Evolutionary conservation across 2,329 filamentous ascomycete genomes (phyloP).

Genomic region (Botryotinia globosa): DNA sequence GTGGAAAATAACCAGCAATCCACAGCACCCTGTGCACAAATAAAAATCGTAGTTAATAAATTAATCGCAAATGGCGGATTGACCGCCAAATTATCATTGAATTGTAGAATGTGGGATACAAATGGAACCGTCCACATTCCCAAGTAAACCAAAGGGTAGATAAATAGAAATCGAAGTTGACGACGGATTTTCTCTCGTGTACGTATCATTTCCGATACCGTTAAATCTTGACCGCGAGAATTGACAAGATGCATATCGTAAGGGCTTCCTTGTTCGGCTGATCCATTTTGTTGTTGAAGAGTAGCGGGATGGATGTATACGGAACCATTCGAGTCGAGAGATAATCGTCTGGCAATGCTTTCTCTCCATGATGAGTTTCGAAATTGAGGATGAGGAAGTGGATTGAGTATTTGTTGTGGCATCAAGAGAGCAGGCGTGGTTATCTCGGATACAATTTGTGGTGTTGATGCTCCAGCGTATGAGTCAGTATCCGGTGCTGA

Average conservation of each 20-base stretch:
- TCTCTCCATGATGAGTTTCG: slow-evolving; percentile 29
- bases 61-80: slow-evolving; percentile 56
- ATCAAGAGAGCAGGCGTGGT: slow-evolving; percentile 2
- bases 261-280: slow-evolving; percentile 16
- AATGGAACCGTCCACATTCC: slow-evolving; percentile 72
- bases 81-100: slow-evolving; percentile 49
- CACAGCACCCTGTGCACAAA: slow-evolving; percentile 64
- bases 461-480: slow-evolving; percentile 26
- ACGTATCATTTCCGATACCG: slow-evolving; percentile 40
- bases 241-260: slow-evolving; percentile 33
- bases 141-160: slow-evolving; percentile 72
- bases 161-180: slow-evolving; percentile 69
- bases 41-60: slow-evolving; percentile 53
- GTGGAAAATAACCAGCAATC: slow-evolving; percentile 67
- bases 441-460: slow-evolving; percentile 25
- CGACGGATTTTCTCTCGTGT: slow-evolving; percentile 57
- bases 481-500: slow-evolving; percentile 29
- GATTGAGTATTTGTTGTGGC: slow-evolving; percentile 2
- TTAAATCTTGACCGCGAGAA: slow-evolving; percentile 34
- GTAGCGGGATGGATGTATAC: slow-evolving; percentile 23
- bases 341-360: slow-evolving; percentile 26
- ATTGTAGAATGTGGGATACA: slow-evolving; percentile 59
- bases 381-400: slow-evolving; percentile 17
- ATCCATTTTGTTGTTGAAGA: slow-evolving; percentile 26
- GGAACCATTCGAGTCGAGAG: slow-evolving; percentile 24